These are phyloP conservation scores for Paramyrothecium sp. DNA, from an alignment of 2,329 filamentous ascomycete genomes.

Conservation along the genomic window DNA sequence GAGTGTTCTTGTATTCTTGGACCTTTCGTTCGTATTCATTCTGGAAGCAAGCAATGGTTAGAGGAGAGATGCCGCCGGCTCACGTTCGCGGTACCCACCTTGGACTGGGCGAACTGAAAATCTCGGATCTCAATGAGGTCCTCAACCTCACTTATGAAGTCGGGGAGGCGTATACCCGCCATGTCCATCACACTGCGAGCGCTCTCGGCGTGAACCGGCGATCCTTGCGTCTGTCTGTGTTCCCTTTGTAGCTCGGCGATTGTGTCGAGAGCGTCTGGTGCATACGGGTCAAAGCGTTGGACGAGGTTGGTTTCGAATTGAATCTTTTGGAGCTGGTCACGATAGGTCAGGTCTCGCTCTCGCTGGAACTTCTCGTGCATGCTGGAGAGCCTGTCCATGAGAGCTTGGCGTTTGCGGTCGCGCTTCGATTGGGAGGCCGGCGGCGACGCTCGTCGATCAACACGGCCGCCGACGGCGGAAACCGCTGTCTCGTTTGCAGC, in stretches of 20 bases:
- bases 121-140: slow-evolving; percentile 86
- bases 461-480: slow-evolving; percentile 27
- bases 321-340: slow-evolving; percentile 86
- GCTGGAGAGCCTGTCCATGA: slow-evolving; percentile 74
- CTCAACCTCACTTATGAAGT: slow-evolving; percentile 84
- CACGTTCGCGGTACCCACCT: slow-evolving; percentile 54
- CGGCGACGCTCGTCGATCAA: slow-evolving; percentile 32
- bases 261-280: slow-evolving; percentile 68
- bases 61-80: slow-evolving; percentile 3
- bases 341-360: slow-evolving; percentile 80
- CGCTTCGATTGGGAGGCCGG: slow-evolving; percentile 68
- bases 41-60: slow-evolving; percentile 33
- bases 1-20: slow-evolving; percentile 57
- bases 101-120: slow-evolving; percentile 75
- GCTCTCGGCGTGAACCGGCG: slow-evolving; percentile 35
- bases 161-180: slow-evolving; percentile 80
- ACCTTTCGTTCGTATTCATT: slow-evolving; percentile 63
- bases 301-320: slow-evolving; percentile 88
- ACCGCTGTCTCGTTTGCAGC: slow-evolving; percentile 36
- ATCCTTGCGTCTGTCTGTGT: slow-evolving; percentile 45
- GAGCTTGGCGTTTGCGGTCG: slow-evolving; percentile 82
- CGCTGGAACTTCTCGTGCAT: slow-evolving; percentile 76
- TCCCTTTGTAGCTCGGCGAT: slow-evolving; percentile 62
- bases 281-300: slow-evolving; percentile 80
- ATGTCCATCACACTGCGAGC: slow-evolving; percentile 63